Evolutionary conservation across 78 protist genomes (phyloP).

Genomic region (Trichosphaerium sp.): DNA sequence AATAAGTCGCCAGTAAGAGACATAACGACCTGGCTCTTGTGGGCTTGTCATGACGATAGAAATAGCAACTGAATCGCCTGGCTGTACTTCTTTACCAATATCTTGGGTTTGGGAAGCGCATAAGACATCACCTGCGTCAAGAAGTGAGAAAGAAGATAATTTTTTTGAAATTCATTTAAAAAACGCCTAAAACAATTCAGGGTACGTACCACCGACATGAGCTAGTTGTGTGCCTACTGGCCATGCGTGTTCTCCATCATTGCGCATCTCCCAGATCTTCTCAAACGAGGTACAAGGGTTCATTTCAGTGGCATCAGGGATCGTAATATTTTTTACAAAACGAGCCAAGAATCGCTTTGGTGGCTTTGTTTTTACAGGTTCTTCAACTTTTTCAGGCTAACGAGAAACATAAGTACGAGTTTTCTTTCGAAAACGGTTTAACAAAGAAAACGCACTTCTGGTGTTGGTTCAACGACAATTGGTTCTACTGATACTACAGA

Average conservation of each 20-base stretch:
- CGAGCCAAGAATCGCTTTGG: slow-evolving; percentile 3
- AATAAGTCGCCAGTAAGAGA: slow-evolving; percentile 10
- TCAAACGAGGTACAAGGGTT: background rate
- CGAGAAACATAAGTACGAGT: no score
- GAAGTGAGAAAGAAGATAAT: no score
- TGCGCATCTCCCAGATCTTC: slow-evolving; percentile 11
- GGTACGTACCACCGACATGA: slow-evolving; percentile 13
- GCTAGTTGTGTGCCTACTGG: background rate
- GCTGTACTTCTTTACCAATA: no score
- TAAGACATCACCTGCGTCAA: no score
- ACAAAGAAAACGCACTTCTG: no score
- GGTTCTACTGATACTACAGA: no score
- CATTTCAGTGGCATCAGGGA: slow-evolving; percentile 3
- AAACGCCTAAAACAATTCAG: no score
- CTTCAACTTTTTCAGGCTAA: no score
- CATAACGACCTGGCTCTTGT: slow-evolving; percentile 1
- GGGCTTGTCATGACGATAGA: slow-evolving; percentile 15
- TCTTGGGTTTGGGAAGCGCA: no score
- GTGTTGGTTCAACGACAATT: no score
- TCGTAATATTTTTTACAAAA: slow-evolving; percentile 1
- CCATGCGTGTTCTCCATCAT: slow-evolving; percentile 3
- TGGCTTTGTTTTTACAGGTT: background rate
- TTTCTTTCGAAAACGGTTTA: no score
- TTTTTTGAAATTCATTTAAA: no score
- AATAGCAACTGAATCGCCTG: background rate